A percentile compares a stretch with the other conserved stretches of the same genome.
Conservation (phyloP, 495 filamentous ascomycete genomes). For the Talaromyces ruber region DNA sequence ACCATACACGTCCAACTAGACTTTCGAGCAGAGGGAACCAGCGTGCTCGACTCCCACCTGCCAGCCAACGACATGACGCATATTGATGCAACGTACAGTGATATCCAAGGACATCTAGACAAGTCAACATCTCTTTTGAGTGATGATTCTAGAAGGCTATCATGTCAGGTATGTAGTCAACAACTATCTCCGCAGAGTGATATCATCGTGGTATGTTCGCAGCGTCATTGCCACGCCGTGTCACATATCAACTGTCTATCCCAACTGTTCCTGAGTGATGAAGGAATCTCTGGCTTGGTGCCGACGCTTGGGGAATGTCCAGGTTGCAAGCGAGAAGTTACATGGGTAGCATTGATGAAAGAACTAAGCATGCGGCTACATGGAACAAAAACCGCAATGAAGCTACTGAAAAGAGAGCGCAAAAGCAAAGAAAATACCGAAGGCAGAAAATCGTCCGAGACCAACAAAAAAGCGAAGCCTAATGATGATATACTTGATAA, state of each 20-base stretch:
- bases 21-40: slow-evolving; percentile 14
- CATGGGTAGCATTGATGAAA: slow-evolving; percentile 74
- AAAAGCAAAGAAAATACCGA: slow-evolving; percentile 4
- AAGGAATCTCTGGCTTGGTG: slow-evolving; percentile 39
- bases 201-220: slow-evolving; percentile 62
- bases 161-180: slow-evolving; percentile 56
- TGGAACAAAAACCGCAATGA: slow-evolving; percentile 55
- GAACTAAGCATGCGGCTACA: slow-evolving; percentile 66
- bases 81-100: slow-evolving; percentile 57
- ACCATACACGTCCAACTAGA: slow-evolving; percentile 51
- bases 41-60: neutral
- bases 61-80: slow-evolving; percentile 29
- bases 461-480: slow-evolving; percentile 7
- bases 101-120: slow-evolving; percentile 57
- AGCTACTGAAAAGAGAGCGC: slow-evolving; percentile 51
- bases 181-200: slow-evolving; percentile 37
- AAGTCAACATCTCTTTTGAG: slow-evolving; percentile 61
- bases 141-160: slow-evolving; percentile 11
- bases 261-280: slow-evolving; percentile 45
- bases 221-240: slow-evolving; percentile 52
- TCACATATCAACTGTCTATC: slow-evolving; percentile 77
- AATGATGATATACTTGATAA: slow-evolving; percentile 15
- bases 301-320: slow-evolving; percentile 70
- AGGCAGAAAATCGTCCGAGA: neutral
- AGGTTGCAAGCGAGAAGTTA: slow-evolving; percentile 48